A percentile compares a stretch with the other conserved stretches of the same genome.
phyloP scores from a whole-genome alignment of 768 basidiomycete species.

The Leucosporidium scottii region DNA sequence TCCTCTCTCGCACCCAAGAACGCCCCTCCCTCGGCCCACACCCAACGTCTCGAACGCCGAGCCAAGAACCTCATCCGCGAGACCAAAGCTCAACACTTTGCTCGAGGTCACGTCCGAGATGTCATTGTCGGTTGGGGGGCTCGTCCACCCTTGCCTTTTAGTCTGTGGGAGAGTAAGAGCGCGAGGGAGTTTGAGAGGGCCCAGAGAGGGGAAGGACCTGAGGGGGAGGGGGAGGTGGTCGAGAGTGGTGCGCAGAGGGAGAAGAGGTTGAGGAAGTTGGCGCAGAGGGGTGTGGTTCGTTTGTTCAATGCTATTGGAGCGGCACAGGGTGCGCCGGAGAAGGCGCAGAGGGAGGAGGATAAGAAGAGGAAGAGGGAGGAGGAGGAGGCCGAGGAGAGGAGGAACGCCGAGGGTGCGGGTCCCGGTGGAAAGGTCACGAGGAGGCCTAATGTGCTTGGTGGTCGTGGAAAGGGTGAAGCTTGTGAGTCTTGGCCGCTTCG shows the following conservation, averaged over 20 bases:
- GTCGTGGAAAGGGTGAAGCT: conserved; percentile 35
- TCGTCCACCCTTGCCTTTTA: conserved; percentile 34
- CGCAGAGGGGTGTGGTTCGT: conserved; percentile 38
- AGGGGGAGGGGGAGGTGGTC: conserved; percentile 7
- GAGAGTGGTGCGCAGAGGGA: conserved; percentile 37
- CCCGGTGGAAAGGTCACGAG: conserved; percentile 20
- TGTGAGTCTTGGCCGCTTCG: conserved; percentile 16
- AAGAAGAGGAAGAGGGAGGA: conserved; percentile 34
- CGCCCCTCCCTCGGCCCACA: conserved; percentile 28
- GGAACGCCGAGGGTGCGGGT: background rate
- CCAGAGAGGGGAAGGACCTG: conserved; percentile 4
- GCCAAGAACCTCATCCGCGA: conserved; percentile 30
- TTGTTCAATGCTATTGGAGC: conserved; percentile 39
- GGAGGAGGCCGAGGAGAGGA: conserved; percentile 16
- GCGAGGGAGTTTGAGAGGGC: conserved; percentile 25
- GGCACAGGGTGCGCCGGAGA: conserved; percentile 31
- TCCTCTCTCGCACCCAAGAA: conserved; percentile 24
- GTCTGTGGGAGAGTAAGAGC: conserved; percentile 30
- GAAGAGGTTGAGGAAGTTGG: conserved; percentile 37
- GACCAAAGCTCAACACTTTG: conserved; percentile 33
- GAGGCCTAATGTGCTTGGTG: conserved; percentile 35
- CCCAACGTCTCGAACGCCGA: conserved; percentile 32
- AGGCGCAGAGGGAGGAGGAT: conserved; percentile 26
- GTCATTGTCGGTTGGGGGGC: conserved; percentile 38
- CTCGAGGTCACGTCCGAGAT: conserved; percentile 37